phyloP scores from a whole-genome alignment of 495 filamentous ascomycete genomes.

The Clohesyomyces aquaticus region DNA sequence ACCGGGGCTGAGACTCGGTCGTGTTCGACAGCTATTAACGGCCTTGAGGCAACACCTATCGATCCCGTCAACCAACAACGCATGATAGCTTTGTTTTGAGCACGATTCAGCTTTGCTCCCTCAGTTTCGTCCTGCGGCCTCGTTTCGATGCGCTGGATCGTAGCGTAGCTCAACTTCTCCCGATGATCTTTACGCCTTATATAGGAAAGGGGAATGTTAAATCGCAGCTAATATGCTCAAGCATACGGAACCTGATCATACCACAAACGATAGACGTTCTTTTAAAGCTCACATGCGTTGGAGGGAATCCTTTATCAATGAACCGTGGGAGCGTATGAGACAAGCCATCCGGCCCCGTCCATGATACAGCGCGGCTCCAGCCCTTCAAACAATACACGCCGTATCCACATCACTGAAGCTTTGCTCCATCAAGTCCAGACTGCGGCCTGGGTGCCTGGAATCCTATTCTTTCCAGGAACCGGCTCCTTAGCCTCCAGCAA shows the following conservation, averaged over 20 bases:
- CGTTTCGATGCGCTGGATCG: too few species aligned
- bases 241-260: too few species aligned
- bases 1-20: neutral
- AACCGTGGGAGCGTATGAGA: too few species aligned
- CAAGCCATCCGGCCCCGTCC: too few species aligned
- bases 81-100: neutral
- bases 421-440: neutral
- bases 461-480: neutral
- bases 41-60: too few species aligned
- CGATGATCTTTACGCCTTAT: too few species aligned
- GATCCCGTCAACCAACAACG: neutral
- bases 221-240: too few species aligned
- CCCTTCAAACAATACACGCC: neutral
- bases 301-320: too few species aligned
- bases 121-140: neutral
- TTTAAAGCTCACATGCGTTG: too few species aligned
- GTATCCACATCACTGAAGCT: neutral
- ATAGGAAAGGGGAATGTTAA: too few species aligned
- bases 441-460: neutral
- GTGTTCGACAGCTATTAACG: neutral
- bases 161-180: too few species aligned
- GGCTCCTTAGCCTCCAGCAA: neutral
- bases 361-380: neutral
- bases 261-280: too few species aligned
- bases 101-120: neutral